phyloP scores from a whole-genome alignment of 805 yeast genomes.

The Starmerella khaoyaiensis region DNA sequence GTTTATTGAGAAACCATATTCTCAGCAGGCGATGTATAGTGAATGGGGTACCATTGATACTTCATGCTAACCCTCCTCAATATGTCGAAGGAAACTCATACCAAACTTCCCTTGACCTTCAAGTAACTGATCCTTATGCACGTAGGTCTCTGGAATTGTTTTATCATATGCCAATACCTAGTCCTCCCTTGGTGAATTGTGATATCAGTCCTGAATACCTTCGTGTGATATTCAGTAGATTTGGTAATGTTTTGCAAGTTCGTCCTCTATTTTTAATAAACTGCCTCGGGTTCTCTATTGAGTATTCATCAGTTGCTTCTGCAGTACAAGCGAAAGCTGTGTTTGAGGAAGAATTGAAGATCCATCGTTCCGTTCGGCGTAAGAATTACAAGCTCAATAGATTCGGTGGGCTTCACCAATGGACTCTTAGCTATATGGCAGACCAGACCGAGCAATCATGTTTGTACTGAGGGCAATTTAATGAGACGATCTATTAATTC shows the following conservation, averaged over 20 bases:
- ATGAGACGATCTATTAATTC: too few relatives aligned
- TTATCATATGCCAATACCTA: too few relatives aligned
- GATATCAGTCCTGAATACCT: conserved; percentile 6
- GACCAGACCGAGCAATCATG: conserved; percentile 17
- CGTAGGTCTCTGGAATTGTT: too few relatives aligned
- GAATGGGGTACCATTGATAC: conserved; percentile 1
- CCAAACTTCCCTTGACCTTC: too few relatives aligned
- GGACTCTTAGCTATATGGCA: conserved; percentile 11
- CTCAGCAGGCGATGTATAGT: conserved; percentile 3
- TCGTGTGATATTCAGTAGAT: conserved; percentile 7
- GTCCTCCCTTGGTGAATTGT: too few relatives aligned
- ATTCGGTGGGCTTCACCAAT: conserved; percentile 12
- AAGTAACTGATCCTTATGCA: too few relatives aligned
- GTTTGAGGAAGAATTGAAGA: conserved; percentile 10
- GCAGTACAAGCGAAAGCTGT: conserved; percentile 16
- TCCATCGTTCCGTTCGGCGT: background rate
- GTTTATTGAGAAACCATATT: conserved; percentile 2
- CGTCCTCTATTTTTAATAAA: conserved; percentile 19
- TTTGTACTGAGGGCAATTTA: too few relatives aligned
- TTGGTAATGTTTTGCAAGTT: conserved; percentile 16
- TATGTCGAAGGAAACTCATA: too few relatives aligned
- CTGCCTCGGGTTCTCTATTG: conserved; percentile 17
- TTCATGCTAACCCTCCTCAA: background rate
- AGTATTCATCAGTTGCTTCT: conserved; percentile 8
- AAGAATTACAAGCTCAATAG: background rate